These are phyloP conservation scores for Circinella minor DNA, from an alignment of 371 early-diverging fungal species.

Conservation along the genomic window DNA sequence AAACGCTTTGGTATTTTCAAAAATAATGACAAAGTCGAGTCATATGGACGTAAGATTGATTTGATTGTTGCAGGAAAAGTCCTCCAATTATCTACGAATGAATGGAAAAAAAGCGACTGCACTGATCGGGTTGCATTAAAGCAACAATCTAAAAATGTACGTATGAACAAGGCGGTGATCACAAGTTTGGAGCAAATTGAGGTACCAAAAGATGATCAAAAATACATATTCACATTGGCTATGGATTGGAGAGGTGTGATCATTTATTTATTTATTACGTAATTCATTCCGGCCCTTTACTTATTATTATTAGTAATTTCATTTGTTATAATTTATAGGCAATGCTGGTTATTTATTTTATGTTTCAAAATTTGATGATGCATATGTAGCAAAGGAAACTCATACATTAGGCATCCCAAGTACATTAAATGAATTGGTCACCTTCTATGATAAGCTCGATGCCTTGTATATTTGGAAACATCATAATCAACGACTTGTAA, in stretches of 20 bases:
- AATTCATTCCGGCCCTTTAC: not conserved
- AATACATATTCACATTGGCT: slow-evolving; percentile 2
- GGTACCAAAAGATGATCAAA: not conserved
- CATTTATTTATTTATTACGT: not conserved
- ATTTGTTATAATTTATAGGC: slow-evolving; percentile 6
- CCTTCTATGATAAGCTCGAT: not conserved
- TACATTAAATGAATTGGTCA: not conserved
- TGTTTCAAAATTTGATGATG: slow-evolving; percentile 7
- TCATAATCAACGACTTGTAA: slow-evolving; percentile 8
- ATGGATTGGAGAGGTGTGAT: slow-evolving; percentile 17
- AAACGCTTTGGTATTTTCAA: slow-evolving; percentile 4
- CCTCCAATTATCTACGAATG: slow-evolving; percentile 3
- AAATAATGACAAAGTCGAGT: not conserved
- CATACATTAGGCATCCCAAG: slow-evolving; percentile 5
- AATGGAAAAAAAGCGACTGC: slow-evolving; percentile 6
- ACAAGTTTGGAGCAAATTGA: not conserved
- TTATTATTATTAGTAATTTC: not conserved
- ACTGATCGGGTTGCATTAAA: slow-evolving; percentile 1
- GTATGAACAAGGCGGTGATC: slow-evolving; percentile 18
- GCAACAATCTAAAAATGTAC: slow-evolving; percentile 15
- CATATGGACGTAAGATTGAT: slow-evolving; percentile 9
- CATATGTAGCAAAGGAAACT: slow-evolving; percentile 6
- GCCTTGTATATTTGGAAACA: slow-evolving; percentile 12
- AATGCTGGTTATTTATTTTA: slow-evolving; percentile 12
- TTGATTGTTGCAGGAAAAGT: slow-evolving; percentile 5